Evolutionary conservation across 805 yeast species (phyloP).

Genomic region (Saccharomycopsis oosterbeekiorum): DNA sequence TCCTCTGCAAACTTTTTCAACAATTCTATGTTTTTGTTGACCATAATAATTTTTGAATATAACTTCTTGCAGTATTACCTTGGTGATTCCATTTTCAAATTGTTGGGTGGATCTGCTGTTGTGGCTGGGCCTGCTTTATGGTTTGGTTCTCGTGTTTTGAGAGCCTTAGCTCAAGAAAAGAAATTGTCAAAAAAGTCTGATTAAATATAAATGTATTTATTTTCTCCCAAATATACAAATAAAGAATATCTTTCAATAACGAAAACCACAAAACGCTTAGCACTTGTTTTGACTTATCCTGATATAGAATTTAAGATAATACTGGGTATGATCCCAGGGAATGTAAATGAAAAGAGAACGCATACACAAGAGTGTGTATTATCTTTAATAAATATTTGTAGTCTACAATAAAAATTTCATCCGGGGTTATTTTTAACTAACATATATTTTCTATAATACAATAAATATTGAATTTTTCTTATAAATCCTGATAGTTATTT

Average conservation of each 20-base stretch:
- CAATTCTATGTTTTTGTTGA: slow-evolving; percentile 36
- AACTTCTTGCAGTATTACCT: slow-evolving; percentile 49
- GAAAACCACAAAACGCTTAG: neutral
- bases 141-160: slow-evolving; percentile 58
- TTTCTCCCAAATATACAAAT: neutral
- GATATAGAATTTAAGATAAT: too few relatives aligned
- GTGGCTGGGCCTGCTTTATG: slow-evolving; percentile 46
- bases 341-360: too few relatives aligned
- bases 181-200: neutral
- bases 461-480: neutral
- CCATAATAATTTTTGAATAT: slow-evolving; percentile 42
- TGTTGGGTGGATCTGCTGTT: slow-evolving; percentile 38
- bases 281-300: too few relatives aligned
- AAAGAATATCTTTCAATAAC: neutral
- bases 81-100: slow-evolving; percentile 49
- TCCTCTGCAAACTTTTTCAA: slow-evolving; percentile 17
- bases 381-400: neutral
- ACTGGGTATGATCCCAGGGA: too few relatives aligned
- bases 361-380: neutral
- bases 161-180: slow-evolving; percentile 28
- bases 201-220: neutral
- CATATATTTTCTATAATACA: slow-evolving; percentile 4
- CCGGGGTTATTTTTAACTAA: too few relatives aligned
- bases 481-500: slow-evolving; percentile 26
- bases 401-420: too few relatives aligned